Percentiles rank a stretch among this genome's conserved stretches.
Evolutionary conservation across 78 protist genomes (phyloP).

Genomic region (Trichosphaerium sp.): DNA sequence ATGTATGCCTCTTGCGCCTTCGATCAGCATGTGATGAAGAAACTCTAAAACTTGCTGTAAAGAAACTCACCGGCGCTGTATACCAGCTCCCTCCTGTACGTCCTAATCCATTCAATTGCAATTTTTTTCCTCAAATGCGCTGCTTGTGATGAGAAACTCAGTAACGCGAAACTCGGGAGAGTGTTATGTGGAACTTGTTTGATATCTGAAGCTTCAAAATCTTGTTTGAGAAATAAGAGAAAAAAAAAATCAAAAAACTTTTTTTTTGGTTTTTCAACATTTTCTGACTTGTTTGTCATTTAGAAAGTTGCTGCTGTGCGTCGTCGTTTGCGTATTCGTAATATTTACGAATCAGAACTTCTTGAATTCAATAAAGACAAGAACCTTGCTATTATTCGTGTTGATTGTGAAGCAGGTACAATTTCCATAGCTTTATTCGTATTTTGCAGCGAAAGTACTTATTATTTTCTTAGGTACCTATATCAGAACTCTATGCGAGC

Average conservation of each 20-base stretch:
- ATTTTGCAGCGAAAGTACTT: too few species aligned
- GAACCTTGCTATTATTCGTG: conserved; percentile 90
- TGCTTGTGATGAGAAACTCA: too few species aligned
- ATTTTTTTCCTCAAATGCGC: too few species aligned
- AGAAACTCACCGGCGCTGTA: conserved; percentile 93
- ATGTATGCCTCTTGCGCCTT: conserved; percentile 89
- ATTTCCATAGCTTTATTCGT: too few species aligned
- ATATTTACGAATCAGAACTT: conserved; percentile 85
- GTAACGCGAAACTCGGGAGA: too few species aligned
- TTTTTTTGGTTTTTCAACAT: too few species aligned
- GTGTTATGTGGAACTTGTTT: too few species aligned
- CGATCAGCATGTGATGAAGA: conserved; percentile 71
- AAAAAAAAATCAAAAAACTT: too few species aligned
- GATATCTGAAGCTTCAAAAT: conserved; percentile 84
- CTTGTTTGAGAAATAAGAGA: neutral
- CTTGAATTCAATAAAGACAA: conserved; percentile 89
- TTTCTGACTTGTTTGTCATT: too few species aligned
- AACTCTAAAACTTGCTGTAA: conserved; percentile 28
- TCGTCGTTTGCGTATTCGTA: conserved; percentile 93
- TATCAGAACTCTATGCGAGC: conserved; percentile 99
- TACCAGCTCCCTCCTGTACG: conserved; percentile 99
- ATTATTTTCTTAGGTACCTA: too few species aligned
- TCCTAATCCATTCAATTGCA: too few species aligned
- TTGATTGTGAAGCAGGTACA: conserved; percentile 98
- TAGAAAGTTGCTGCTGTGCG: conserved; percentile 64